Base-by-base conservation (phyloP, 768 basidiomycete species). In the Tylopilus vinaceipallidus region DNA sequence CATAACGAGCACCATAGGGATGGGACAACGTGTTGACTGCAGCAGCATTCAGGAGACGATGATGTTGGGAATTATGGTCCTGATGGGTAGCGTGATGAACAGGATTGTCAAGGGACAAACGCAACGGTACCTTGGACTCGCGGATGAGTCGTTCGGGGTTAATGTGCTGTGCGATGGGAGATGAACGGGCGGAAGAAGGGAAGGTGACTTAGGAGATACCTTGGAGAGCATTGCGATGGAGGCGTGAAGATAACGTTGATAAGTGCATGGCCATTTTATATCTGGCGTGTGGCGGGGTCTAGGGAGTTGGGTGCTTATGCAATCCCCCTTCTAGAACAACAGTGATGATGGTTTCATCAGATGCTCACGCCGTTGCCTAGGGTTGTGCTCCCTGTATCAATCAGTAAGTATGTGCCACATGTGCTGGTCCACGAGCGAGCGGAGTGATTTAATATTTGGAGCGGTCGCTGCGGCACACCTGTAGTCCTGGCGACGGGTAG, bases 81-180 rank as follows among this genome's bases (percentile, higher is more conserved):
- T 82, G 47, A n/a, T 17, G 24, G n/a, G 40, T 33, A 6, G 22
- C 13, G 40, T 11, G 23, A 13, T 57, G 37, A 41, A 45, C 17
- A 19, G 7, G 37, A 29, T 40, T 16, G 16, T 14, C 23, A 34
- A 11, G 10, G 5, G 24, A 42, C 38, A 23, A 57, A 62, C 47
- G 62, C 19, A 17, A 30, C 27, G 19, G 17, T 38, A 81, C 86
- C 64, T 73, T 75, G 19, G 84, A 68, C 33, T 80, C 71, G 56
- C 74, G 74, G 35, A 92, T 71, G 64, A 92, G 76, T 42, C 72
- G 69, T 47, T 86, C 85, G 2, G 88, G 69, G 66, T 89, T 80
- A 59, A 91, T 71, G 56, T 83, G 84, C 84, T 86, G 54, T 23
- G 26, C 34, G 44, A 45, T 13, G 10, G 2, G 40, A 2, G 29